A percentile compares a stretch with the other conserved stretches of the same genome.
phyloP scores from a whole-genome alignment of 164 flowering plant genomes.

The Tetracentron sinense region DNA sequence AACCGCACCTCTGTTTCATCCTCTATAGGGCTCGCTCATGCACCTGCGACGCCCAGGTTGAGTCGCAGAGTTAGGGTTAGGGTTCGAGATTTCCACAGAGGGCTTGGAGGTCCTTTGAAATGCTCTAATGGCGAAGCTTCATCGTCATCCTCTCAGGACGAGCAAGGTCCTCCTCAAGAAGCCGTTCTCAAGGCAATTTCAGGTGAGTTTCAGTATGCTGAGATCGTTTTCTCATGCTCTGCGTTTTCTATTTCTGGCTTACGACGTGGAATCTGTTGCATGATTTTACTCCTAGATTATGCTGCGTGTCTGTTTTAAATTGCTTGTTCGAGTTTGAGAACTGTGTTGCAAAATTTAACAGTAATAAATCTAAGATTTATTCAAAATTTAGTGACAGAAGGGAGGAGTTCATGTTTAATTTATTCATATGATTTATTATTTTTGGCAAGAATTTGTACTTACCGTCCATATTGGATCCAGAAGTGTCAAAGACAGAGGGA shows the following conservation, averaged over 20 bases:
- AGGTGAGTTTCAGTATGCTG: slow-evolving; percentile 30
- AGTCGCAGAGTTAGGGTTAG: slow-evolving; percentile 11
- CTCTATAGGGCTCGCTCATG: slow-evolving; percentile 9
- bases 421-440: too few relatives aligned
- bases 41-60: not conserved
- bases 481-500: slow-evolving; percentile 95
- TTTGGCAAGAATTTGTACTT: slow-evolving; percentile 1
- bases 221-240: not conserved
- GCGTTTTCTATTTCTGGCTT: not conserved
- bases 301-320: not conserved
- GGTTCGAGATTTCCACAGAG: slow-evolving; percentile 17
- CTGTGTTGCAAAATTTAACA: too few relatives aligned
- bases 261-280: not conserved
- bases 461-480: slow-evolving; percentile 37
- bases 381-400: too few relatives aligned
- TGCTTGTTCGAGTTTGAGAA: too few relatives aligned
- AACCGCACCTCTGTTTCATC: slow-evolving; percentile 14
- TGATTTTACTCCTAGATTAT: not conserved
- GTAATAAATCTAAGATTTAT: too few relatives aligned
- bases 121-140: slow-evolving; percentile 32
- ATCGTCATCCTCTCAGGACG: slow-evolving; percentile 33
- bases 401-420: too few relatives aligned
- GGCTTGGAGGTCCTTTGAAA: slow-evolving; percentile 11
- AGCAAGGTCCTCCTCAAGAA: slow-evolving; percentile 84
- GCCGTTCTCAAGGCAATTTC: slow-evolving; percentile 89